Evolutionary conservation across 805 yeast species (phyloP), one percentile per base, ranked within the genome.

Genomic region (Phaffomyces thermotolerans): DNA sequence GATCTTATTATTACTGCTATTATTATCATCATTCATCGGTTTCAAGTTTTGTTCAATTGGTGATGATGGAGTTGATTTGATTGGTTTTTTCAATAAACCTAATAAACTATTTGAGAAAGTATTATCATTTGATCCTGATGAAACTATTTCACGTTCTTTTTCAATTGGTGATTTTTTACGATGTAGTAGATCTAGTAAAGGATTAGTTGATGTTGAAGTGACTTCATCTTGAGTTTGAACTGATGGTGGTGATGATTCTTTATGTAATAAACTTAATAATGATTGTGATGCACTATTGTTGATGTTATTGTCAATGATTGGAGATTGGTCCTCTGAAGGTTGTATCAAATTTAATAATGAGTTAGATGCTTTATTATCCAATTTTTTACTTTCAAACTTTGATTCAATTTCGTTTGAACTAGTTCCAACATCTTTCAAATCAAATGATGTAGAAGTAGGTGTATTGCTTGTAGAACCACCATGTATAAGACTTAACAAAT

Each of bases 381-480:
- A 10, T 23, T 18, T 27, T 14, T 14, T 7, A 14, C 35, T 30
- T 7, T 31, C 25, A 12, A 33, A 20, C n/a, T 38, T 18, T 5
- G 45, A 25, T 34, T 48, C 49, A 30, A 46, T 38, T 2, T 39
- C 47, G 17, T 45, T 45, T 1, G 42, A 18, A 3, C 36, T 48
- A 10, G 34, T 14, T 17, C 37, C 44, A 12, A 37, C 17, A 24
- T 30, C 13, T 13, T 20, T 17, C 23, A 30, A 18, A 23, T 34
- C 36, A 24, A 33, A 25, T 39, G 38, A 2, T 4, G 29, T 9
- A 20, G 4, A 4, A 20, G 22, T 27, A 27, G 14, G 8, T 35
- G 46, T 13, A 43, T 13, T n/a, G 42, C 10, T 31, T 12, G 23
- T 2, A 20, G 22, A 5, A 20, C 5, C 22, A 32, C 20, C 18